Evolutionary conservation across 1,139 yeast genomes (phyloP).

Genomic region (Diutina sp.): DNA sequence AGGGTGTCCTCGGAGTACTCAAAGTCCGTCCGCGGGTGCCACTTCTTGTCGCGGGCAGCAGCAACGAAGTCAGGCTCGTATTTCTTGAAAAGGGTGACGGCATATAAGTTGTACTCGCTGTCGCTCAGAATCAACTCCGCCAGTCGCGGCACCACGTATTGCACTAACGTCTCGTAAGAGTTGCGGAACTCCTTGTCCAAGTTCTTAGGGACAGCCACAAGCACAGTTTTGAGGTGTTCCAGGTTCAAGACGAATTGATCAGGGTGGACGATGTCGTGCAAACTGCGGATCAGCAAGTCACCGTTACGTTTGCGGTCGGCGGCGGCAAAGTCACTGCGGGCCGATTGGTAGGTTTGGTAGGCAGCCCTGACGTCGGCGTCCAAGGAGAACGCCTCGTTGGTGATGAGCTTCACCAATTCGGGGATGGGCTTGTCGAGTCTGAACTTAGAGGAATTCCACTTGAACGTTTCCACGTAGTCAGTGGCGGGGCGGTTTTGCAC

Average conservation of each 20-base stretch:
- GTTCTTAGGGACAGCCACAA: slow-evolving; percentile 76
- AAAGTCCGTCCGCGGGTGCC: slow-evolving; percentile 84
- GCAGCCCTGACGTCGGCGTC: slow-evolving; percentile 73
- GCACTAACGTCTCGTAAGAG: slow-evolving; percentile 62
- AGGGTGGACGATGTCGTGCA: slow-evolving; percentile 79
- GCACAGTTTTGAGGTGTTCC: slow-evolving; percentile 72
- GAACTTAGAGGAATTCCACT: slow-evolving; percentile 82
- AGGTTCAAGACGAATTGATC: slow-evolving; percentile 76
- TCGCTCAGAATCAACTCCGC: slow-evolving; percentile 63
- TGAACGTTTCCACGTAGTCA: slow-evolving; percentile 58
- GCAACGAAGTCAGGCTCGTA: slow-evolving; percentile 54
- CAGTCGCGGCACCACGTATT: slow-evolving; percentile 86
- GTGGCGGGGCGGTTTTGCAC: slow-evolving; percentile 37
- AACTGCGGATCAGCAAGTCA: slow-evolving; percentile 78
- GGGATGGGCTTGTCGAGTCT: slow-evolving; percentile 74
- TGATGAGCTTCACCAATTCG: slow-evolving; percentile 56
- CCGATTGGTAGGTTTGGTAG: slow-evolving; percentile 60
- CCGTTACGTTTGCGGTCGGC: slow-evolving; percentile 92
- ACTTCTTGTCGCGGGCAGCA: slow-evolving; percentile 73
- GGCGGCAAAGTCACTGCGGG: slow-evolving; percentile 72
- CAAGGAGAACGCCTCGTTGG: slow-evolving; percentile 67
- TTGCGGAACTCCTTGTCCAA: slow-evolving; percentile 46
- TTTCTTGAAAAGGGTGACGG: slow-evolving; percentile 79
- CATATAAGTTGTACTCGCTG: slow-evolving; percentile 57
- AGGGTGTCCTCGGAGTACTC: slow-evolving; percentile 71